Conservation (phyloP, 805 yeast species). For the Wickerhamomyces silvicola region DNA sequence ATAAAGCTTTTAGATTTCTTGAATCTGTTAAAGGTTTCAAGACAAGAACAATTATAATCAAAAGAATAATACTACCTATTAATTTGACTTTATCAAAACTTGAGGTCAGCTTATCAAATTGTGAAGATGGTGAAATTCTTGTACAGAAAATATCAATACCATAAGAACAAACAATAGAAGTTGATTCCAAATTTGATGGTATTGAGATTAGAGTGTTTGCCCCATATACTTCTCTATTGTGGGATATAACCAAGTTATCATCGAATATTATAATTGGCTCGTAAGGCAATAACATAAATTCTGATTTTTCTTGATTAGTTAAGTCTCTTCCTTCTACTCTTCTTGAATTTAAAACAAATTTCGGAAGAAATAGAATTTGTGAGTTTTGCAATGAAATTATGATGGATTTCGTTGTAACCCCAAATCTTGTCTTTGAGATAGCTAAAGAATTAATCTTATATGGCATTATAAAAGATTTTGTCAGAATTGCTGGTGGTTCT, state of each 20-base stretch:
- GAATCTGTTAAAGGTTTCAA: constrained; percentile 51
- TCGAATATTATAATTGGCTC: constrained; percentile 52
- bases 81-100: constrained; percentile 65
- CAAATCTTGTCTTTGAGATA: constrained; percentile 53
- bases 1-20: constrained; percentile 40
- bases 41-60: constrained; percentile 40
- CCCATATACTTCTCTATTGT: constrained; percentile 36
- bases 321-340: constrained; percentile 52
- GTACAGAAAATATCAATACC: constrained; percentile 77
- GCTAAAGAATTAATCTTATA: constrained; percentile 46
- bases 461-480: constrained; percentile 59
- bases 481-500: constrained; percentile 39
- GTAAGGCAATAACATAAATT: constrained; percentile 56
- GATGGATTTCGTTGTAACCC: constrained; percentile 63
- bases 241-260: constrained; percentile 45
- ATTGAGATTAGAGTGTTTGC: constrained; percentile 33
- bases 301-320: constrained; percentile 46
- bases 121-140: constrained; percentile 69
- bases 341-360: constrained; percentile 59
- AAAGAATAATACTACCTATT: constrained; percentile 47
- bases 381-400: constrained; percentile 54
- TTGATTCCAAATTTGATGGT: constrained; percentile 75
- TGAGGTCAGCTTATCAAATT: constrained; percentile 68
- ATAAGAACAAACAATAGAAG: constrained; percentile 60
- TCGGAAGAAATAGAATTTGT: constrained; percentile 65